Conservation (phyloP, 441 rosid genomes). For the Arabidopsis lyrata region DNA sequence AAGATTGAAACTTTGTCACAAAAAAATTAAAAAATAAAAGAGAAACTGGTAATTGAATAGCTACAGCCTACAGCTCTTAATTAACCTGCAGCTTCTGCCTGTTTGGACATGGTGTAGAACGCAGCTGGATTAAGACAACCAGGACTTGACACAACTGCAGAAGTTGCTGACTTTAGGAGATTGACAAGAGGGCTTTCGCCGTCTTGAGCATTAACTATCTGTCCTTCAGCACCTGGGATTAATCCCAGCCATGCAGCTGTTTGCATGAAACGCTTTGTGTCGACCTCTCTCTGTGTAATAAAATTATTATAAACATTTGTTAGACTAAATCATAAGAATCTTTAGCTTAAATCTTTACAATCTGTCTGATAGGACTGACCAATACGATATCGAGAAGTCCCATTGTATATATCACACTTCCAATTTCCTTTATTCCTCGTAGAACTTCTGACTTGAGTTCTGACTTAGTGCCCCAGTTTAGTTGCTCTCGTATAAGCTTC, state of each 20-base stretch:
- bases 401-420: slow-evolving; percentile 93
- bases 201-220: slow-evolving; percentile 78
- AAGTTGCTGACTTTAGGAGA: slow-evolving; percentile 88
- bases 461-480: slow-evolving; percentile 88
- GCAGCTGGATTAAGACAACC: slow-evolving; percentile 84
- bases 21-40: slow-evolving; percentile 16
- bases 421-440: slow-evolving; percentile 96
- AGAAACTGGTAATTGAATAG: slow-evolving; percentile 15
- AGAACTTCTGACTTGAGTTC: slow-evolving; percentile 96
- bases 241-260: slow-evolving; percentile 97
- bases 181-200: slow-evolving; percentile 90
- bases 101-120: slow-evolving; percentile 95
- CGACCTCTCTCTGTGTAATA: slow-evolving; percentile 80
- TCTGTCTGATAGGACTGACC: slow-evolving; percentile 61
- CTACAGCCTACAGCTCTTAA: slow-evolving; percentile 20
- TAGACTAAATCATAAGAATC: slow-evolving; percentile 17
- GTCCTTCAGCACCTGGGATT: slow-evolving; percentile 88
- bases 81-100: slow-evolving; percentile 99
- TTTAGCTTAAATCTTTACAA: slow-evolving; percentile 14
- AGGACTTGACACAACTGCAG: slow-evolving; percentile 81
- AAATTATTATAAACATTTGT: not conserved
- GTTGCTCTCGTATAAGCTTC: slow-evolving; percentile 94
- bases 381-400: slow-evolving; percentile 95
- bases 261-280: slow-evolving; percentile 92
- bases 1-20: slow-evolving; percentile 24